Base-by-base conservation (phyloP, 192 early-diverging fungal genomes). In the Gigaspora rosea region DNA sequence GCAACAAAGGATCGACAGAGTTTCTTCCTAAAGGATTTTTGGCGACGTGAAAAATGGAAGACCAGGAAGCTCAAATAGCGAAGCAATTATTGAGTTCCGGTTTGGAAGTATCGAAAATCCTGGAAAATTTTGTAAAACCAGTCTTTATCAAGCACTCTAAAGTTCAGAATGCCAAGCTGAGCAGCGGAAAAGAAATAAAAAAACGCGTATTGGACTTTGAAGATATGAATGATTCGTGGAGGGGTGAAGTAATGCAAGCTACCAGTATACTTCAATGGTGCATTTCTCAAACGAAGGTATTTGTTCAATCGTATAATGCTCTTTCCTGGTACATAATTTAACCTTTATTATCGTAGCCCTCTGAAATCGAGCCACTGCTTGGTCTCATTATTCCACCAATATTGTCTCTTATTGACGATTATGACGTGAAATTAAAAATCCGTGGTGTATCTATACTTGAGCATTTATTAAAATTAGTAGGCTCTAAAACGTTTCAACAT, bases 401-500 rank as follows among this genome's bases (percentile, higher is more conserved):
- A 16, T 73, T 78, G 62, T 56, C 71, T 12, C 20, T 78, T 20
- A 72, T 78, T 66, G 78, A 78, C 48, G 71, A 78, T 52, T 78
- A 64, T 62, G 52, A 74, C 51, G 47, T 78, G 1, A 74, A 46
- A 35, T 73, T 73, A 7, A 78, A 78, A 36, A 78, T 51, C 52
- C 58, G 41, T 10, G 78, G 78, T 11, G 47, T 74, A 8, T 41
- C 57, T 13, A 63, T 78, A 35, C 20, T 78, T 4, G 48, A 73
- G 12, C 71, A 73, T 47, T n/a, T 72, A 32, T 66, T 78, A 58
- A 59, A 66, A 62, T 8, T 74, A 64, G 61, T 71, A 49, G 18
- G 12, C 4, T 41, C 57, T 13, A 32, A 77, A 15, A 61, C 47
- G 8, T 51, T 78, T 22, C 59, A 71, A 41, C 48, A 33, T 47